Evolutionary conservation across 179 eudicot genomes (phyloP), one percentile per base, ranked within the genome.

Genomic region (Nepenthes alata): DNA sequence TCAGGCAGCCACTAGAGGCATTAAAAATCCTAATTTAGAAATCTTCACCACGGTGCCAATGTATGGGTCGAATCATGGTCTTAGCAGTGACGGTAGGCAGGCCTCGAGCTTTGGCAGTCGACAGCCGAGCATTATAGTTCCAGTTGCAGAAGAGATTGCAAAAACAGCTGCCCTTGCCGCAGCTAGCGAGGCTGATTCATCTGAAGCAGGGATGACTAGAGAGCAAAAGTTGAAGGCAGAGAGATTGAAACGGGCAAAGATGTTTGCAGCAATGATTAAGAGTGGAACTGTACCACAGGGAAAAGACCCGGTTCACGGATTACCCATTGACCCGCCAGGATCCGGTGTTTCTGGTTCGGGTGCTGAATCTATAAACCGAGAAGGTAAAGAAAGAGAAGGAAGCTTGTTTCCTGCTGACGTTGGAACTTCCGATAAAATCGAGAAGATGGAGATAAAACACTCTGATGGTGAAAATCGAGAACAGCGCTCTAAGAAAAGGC

Each of bases 1-100:
- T 77, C 99, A 85, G 77, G 97, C 97, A 65, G 99, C 97, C 38
- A 83, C 94, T 7, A 87, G 91, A 72, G 99, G 99, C 58, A 75
- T 82, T 58, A 89, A 74, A 65, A 76, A 66, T 47, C 78, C 99
- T n/a, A 75, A 74, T 67, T 70, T 82, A 60, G 85, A 81, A 37
- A 57, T 75, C 38, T 65, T 83, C 54, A 67, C 85, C 12, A 77
- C 75, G 67, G 37, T 74, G 16, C 67, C 81, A 55, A 25, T 66
- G 47, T 77, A 70, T 59, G 77, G 78, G 45, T 58, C 69, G 1
- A 72, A 53, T 55, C 70, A 47, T 47, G 72, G 67, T 37, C 54
- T 63, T 13, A 69, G 75, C 55, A 72, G 65, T 62, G 83, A 78
- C 36, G 80, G 59, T 59, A 79, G 58, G 35, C 79, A 60, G 64